Base-by-base conservation (phyloP, 228 moss, liverwort and hornwort genomes). In the Sphagnum magellanicum region DNA sequence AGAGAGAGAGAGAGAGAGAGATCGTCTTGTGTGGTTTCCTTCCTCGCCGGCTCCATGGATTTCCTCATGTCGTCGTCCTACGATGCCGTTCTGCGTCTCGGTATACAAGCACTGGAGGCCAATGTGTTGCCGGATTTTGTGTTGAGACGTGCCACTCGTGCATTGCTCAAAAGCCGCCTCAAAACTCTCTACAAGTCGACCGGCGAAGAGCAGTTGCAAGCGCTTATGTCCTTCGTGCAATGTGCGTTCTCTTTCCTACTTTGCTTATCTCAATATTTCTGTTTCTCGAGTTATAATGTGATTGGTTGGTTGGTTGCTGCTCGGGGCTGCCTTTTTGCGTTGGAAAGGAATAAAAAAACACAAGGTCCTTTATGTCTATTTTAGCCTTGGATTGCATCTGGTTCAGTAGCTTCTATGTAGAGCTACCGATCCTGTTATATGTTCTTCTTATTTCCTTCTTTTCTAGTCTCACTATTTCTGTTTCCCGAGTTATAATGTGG, bases 101-200 rank as follows among this genome's bases (percentile, higher is more conserved):
- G 83, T 12, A 80, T 80, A 73, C 67, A 16, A 6, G 83, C 76
- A 63, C 72, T 83, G 60, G 73, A 83, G 70, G 65, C 63, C 73
- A 98, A 93, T 69, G 73, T 89, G 10, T 59, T 98, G 5, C 91
- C 93, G 4, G 93, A 98, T 63, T 66, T 70, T 53, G 58, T 93
- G 16, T 67, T 98, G 76, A 89, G 97, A 13, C 75, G 73, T 68
- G 93, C 83, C 52, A 91, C 94, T 5, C 74, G 97, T 6, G 76
- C 79, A 67, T 81, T 98, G 1, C 89, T 98, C 66, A 83, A 85
- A n/a, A 74, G 76, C 5, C 88, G 97, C 0, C 76, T 98, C 61
- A 77, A 67, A 66, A 88, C 90, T 72, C 77, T 91, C 53, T 49
- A 60, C 8, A 74, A 57, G 59, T 76, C 90, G 5, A 75, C 73